Base-by-base conservation (phyloP, 148 eudicot species). In the Rhododendron molle region DNA sequence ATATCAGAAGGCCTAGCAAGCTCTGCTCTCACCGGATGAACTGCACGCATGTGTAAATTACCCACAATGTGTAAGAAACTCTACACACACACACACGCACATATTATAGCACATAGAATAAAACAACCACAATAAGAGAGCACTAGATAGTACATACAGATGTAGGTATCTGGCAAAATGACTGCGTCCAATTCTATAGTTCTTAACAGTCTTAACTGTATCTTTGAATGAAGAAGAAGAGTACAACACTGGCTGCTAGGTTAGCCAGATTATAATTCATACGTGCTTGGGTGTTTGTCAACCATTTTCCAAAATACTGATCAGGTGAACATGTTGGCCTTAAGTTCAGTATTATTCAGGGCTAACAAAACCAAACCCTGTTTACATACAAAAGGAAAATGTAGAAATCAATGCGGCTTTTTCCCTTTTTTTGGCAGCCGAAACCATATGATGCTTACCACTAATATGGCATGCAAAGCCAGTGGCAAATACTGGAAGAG, bases 21-120 rank as follows among this genome's bases (percentile, higher is more conserved):
- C 88, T 96, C 99, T 71, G 96, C 96, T 88, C 98, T 91, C n/a
- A 96, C 89, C 0, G 98, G 96, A 91, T 96, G 99, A 89, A 96
- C 99, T 96, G 95, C 88, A 89, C 15, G 11, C 28, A 21, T 65
- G n/a, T 26, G 46, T 11, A 36, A 32, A 50, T 80, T 38, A 34
- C 82, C 1, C 40, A 18, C 32, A 54, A 28, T 14, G 32, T 6
- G 49, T 78, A 28, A 52, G 82, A 80, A 80, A 80, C 82, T 67
- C 15, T 9, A 28, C 32, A 67, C 34, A 26, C 0, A 8, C 28
- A 65, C 30, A n/a, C 30, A 65, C 71, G 9, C 0, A 62, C 71
- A 9, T 9, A n/a, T 28, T 26, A n/a, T 67, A 26, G 73, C 73
- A 3, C n/a, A 26, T 0, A 26, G 32, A 67, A 26, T n/a, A 26